Conservation (phyloP, 192 early-diverging fungal genomes). For the Coemansia sp. region DNA sequence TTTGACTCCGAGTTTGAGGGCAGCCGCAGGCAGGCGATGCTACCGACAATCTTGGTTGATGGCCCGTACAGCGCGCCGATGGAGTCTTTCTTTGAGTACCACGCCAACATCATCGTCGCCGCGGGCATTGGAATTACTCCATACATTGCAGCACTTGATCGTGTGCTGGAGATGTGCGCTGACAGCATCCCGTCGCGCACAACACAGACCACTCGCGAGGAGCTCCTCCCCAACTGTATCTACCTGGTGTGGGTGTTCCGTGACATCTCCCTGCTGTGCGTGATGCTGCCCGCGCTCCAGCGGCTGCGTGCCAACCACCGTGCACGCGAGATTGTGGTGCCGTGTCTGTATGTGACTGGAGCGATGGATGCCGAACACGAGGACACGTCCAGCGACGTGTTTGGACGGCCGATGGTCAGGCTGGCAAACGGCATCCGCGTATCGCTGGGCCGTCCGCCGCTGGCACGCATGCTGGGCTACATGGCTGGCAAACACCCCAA, state of each 20-base stretch:
- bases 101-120: slow-evolving; percentile 65
- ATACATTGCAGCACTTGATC: slow-evolving; percentile 51
- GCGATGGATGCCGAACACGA: slow-evolving; percentile 30
- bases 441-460: slow-evolving; percentile 38
- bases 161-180: slow-evolving; percentile 37
- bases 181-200: slow-evolving; percentile 39
- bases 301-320: slow-evolving; percentile 30
- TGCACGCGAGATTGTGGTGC: slow-evolving; percentile 41
- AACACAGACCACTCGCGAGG: slow-evolving; percentile 36
- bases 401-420: slow-evolving; percentile 44
- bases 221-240: slow-evolving; percentile 36
- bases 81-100: slow-evolving; percentile 76
- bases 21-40: slow-evolving; percentile 22
- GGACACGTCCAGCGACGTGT: slow-evolving; percentile 36
- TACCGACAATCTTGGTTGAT: slow-evolving; percentile 67
- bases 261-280: slow-evolving; percentile 32
- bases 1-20: slow-evolving; percentile 19
- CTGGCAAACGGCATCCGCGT: slow-evolving; percentile 49
- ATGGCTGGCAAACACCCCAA: slow-evolving; percentile 47
- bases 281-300: slow-evolving; percentile 30
- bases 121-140: slow-evolving; percentile 85
- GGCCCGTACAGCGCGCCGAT: slow-evolving; percentile 73
- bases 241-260: slow-evolving; percentile 51
- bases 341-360: slow-evolving; percentile 44
- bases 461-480: slow-evolving; percentile 40